Evolutionary conservation across 768 basidiomycete species (phyloP).

Genomic region (Pleurotus ostreatus): DNA sequence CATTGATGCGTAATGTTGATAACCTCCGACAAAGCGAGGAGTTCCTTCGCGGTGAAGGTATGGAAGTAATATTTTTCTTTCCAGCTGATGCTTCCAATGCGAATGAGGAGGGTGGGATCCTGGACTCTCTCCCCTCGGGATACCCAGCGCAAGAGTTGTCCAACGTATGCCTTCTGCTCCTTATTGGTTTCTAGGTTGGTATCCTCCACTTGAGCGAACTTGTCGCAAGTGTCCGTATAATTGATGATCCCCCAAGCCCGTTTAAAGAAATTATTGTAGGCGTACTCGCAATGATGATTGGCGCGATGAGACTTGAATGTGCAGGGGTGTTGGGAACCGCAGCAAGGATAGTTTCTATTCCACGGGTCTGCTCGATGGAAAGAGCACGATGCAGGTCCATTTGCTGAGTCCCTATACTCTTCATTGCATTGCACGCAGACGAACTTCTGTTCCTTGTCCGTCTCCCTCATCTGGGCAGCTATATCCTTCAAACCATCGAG

Average conservation of each 20-base stretch:
- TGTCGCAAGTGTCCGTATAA: constrained; percentile 29
- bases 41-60: constrained; percentile 31
- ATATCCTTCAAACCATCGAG: constrained; percentile 31
- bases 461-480: constrained; percentile 27
- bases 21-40: constrained; percentile 28
- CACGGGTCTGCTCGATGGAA: constrained; percentile 32
- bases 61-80: constrained; percentile 32
- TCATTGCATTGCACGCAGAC: constrained; percentile 35
- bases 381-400: constrained; percentile 34
- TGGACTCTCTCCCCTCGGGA: constrained; percentile 25
- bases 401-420: constrained; percentile 30
- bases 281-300: constrained; percentile 37
- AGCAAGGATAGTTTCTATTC: constrained; percentile 31
- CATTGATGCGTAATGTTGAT: constrained; percentile 28
- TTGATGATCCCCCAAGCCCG: constrained; percentile 25
- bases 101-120: constrained; percentile 32
- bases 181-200: constrained; percentile 29
- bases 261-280: constrained; percentile 34
- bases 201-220: constrained; percentile 31
- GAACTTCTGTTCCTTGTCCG: constrained; percentile 33
- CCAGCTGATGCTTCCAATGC: constrained; percentile 30
- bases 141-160: constrained; percentile 30
- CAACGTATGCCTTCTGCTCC: constrained; percentile 23
- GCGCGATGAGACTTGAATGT: constrained; percentile 30
- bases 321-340: constrained; percentile 30